Evolutionary conservation across 148 eudicot genomes (phyloP).

Genomic region (Dysphania ambrosioides): DNA sequence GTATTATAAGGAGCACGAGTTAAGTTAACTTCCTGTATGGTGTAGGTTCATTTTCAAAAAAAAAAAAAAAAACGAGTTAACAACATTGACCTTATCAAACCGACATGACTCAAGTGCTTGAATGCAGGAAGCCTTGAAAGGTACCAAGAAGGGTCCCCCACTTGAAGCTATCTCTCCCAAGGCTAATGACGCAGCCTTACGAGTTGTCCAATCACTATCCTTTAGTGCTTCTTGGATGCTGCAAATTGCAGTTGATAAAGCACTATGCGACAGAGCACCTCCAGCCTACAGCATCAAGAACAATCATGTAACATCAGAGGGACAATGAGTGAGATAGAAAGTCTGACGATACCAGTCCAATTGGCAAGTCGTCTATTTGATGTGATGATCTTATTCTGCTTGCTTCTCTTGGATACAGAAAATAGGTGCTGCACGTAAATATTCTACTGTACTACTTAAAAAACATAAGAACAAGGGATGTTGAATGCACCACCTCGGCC

Average conservation of each 20-base stretch:
- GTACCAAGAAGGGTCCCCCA: conserved; percentile 52
- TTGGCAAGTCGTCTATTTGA: background rate
- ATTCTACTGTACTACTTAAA: background rate
- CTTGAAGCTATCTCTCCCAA: conserved; percentile 69
- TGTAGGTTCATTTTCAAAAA: background rate
- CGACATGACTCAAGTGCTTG: conserved; percentile 80
- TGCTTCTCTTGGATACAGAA: background rate
- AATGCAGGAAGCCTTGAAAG: conserved; percentile 62
- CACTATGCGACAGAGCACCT: conserved; percentile 61
- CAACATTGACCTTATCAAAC: conserved; percentile 66
- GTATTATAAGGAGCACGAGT: conserved; percentile 19
- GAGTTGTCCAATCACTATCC: conserved; percentile 74
- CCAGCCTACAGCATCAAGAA: conserved; percentile 58
- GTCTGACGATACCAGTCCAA: background rate
- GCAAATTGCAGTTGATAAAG: conserved; percentile 56
- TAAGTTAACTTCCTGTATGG: background rate
- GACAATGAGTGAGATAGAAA: background rate
- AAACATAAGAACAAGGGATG: background rate
- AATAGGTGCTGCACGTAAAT: background rate
- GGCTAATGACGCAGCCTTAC: conserved; percentile 76
- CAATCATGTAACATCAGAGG: conserved; percentile 6
- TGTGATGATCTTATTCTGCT: background rate
- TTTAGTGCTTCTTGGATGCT: conserved; percentile 82
- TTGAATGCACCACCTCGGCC: background rate
- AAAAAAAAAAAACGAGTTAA: background rate